Conservation (phyloP, 23 red algal species). For the Gracilaria domingensis region DNA sequence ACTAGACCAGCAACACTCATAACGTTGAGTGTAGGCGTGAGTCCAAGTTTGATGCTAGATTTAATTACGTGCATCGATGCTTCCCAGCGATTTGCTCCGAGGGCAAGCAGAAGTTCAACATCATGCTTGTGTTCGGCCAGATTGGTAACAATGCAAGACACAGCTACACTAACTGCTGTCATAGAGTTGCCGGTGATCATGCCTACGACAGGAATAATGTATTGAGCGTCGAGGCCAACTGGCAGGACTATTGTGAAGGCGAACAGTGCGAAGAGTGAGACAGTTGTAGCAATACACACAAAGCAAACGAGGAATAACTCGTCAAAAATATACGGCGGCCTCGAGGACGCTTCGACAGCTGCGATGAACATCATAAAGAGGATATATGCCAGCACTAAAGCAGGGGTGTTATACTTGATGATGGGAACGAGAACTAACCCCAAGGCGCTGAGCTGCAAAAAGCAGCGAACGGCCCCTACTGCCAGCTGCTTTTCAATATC, state of each 20-base stretch:
- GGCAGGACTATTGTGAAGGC: constrained; percentile 68
- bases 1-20: constrained; percentile 90
- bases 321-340: constrained; percentile 67
- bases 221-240: constrained; percentile 80
- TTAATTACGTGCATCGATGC: constrained; percentile 67
- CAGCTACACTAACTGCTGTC: constrained; percentile 67
- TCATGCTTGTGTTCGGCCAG: constrained; percentile 67
- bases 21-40: constrained; percentile 82
- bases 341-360: constrained; percentile 64
- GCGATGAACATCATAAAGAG: constrained; percentile 84
- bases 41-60: constrained; percentile 71
- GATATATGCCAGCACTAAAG: constrained; percentile 69
- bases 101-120: constrained; percentile 74
- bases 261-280: constrained; percentile 51
- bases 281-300: constrained; percentile 61
- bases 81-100: constrained; percentile 82
- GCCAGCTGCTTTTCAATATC: constrained; percentile 73
- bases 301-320: constrained; percentile 52
- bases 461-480: constrained; percentile 70
- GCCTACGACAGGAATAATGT: constrained; percentile 85
- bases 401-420: constrained; percentile 56
- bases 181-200: constrained; percentile 95
- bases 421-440: constrained; percentile 90
- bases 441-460: constrained; percentile 79
- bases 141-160: constrained; percentile 64